Evolutionary conservation across 148 eudicot genomes (phyloP), one percentile per base, ranked within the genome.

Genomic region (Beta vulgaris): DNA sequence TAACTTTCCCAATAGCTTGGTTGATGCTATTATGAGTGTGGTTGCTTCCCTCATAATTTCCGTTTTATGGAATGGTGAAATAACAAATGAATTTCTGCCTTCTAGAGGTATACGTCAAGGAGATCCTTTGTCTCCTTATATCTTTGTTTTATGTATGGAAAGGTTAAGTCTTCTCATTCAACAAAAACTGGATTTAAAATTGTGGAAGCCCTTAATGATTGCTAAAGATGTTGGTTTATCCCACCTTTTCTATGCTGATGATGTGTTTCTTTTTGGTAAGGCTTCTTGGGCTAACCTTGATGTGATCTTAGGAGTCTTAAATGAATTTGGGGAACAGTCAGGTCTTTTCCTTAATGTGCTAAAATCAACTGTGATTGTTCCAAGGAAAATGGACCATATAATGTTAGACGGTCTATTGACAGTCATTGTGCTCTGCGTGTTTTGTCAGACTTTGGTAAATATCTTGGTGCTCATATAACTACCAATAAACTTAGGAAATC

Each of bases 151-250:
- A 0, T 67, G 71, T 14, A 1, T 67, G 1, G 53, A 67, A 28
- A n/a, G 54, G 0, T 7, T 42, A 0, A 42, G 35, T 0, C 1
- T 23, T 0, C 13, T 67, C 11, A 67, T 67, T 25, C 53, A 67
- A 0, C 1, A 7, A 0, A 42, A 26, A 0, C 35, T 67, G 4
- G 14, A 6, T 0, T 0, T 1, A 0, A 5, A 13, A 0, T 0
- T 10, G 0, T n/a, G 49, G 69, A 23, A 8, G 0, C 49, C 46
- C 0, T 6, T 65, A 0, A 37, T 1, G 2, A 65, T 65, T n/a
- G 25, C 0, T 9, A 16, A 6, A 1, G 7, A 65, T 2, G 10
- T 65, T 0, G 1, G 16, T n/a, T 1, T 40, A 0, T 37, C 28
- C 0, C 70, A 40, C n/a, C n/a, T n/a, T n/a, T n/a, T n/a, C n/a